Base-by-base conservation (phyloP, 2,329 filamentous ascomycete genomes). In the Coniella vitis region DNA sequence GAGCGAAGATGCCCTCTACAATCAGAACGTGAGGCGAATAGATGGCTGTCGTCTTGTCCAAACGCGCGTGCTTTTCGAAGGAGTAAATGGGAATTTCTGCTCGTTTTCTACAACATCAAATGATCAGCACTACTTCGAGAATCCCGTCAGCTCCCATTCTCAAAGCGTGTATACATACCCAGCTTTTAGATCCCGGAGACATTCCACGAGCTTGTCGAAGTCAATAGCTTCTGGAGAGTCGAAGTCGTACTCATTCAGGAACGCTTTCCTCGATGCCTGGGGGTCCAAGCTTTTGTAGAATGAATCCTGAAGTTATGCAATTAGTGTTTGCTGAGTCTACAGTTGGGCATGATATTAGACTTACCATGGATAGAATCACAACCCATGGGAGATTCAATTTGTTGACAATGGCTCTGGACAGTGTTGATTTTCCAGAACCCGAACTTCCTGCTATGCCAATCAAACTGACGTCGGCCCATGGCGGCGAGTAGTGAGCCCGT, bases 11-110 rank as follows among this genome's bases (percentile, higher is more conserved):
- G 17, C 93, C 93, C 71, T 98, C 93, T 13, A 98, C 70, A 40
- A 98, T 90, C 21, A 98, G 74, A 20, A 98, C 93, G 66, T 95
- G 93, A 1, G 93, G 93, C 4, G 93, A 97, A 64, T 98, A 98
- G 53, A 98, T 88, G 1, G 87, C 84, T 0, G 86, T 94, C 0
- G 90, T 95, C 56, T 86, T 75, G 10, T 84, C 75, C 41, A 90
- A 65, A 41, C 93, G 81, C 54, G 87, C 81, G 67, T 98, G 93
- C 63, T 95, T 86, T 57, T 88, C 80, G 65, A 98, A 98, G 0
- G 93, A 98, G 65, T 98, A 98, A 10, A 95, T 75, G 0, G 93
- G 93, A 48, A 98, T 89, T 58, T 97, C 89, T 47, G 90, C 86
- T 62, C 87, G 85, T 65, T 87, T 89, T 51, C 87, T 91, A 57